Evolutionary conservation across 148 eudicot genomes (phyloP).

Genomic region (Agrostemma githago): DNA sequence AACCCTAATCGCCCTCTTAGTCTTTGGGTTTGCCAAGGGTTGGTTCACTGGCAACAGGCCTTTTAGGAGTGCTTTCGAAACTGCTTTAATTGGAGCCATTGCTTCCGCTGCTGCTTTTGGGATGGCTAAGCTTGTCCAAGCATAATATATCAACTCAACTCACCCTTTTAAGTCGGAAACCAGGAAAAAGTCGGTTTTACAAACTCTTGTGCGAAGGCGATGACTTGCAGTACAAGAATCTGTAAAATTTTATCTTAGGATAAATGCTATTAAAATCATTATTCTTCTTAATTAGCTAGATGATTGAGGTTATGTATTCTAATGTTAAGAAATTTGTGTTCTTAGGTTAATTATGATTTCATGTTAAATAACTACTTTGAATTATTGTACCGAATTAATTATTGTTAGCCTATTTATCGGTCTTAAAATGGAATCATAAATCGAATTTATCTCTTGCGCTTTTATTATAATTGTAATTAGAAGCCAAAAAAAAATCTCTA

Average conservation of each 20-base stretch:
- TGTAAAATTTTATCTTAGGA: too few species aligned
- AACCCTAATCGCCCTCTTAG: conserved; percentile 63
- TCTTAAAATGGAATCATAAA: too few species aligned
- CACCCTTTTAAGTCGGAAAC: neutral
- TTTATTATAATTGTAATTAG: too few species aligned
- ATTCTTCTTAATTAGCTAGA: neutral
- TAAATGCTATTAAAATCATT: neutral
- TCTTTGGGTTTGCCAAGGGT: conserved; percentile 88
- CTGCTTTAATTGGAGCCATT: conserved; percentile 79
- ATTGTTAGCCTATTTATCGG: too few species aligned
- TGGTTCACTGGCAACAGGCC: conserved; percentile 68
- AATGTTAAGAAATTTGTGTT: too few species aligned
- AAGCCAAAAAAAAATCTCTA: neutral
- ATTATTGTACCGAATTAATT: neutral
- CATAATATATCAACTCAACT: conserved; percentile 15
- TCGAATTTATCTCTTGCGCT: too few species aligned
- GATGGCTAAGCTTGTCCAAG: conserved; percentile 79
- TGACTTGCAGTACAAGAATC: too few species aligned
- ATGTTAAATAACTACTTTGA: neutral
- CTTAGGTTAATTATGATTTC: neutral
- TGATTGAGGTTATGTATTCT: neutral
- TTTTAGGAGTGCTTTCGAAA: conserved; percentile 60
- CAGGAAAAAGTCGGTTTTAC: neutral
- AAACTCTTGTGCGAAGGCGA: too few species aligned
- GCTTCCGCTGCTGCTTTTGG: conserved; percentile 97